Base-by-base conservation (phyloP, 2,329 filamentous ascomycete species). In the Aspergillus versicolor region DNA sequence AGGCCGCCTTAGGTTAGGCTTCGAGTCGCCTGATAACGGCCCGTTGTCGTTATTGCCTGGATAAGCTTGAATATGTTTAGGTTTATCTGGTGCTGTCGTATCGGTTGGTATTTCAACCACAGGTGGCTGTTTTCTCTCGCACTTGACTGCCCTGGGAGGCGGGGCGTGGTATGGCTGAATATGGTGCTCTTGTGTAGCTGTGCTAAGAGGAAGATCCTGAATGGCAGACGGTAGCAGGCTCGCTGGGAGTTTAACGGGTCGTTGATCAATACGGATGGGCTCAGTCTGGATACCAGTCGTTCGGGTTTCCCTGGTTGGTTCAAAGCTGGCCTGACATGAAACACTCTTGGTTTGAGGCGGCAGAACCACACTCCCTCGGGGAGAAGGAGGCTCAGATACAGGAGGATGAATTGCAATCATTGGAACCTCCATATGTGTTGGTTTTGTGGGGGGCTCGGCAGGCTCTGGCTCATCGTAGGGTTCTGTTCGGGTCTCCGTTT, bases 361-460 rank as follows among this genome's bases (percentile, higher is more conserved):
- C 30, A 96, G 87, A 54, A 96, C 84, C 5, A 87, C 82, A 51
- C 88, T 87, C 63, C 88, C 85, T 47, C 83, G 84, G 2, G 91
- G 91, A 2, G 91, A 92, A 4, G 87, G 81, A n/a, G 93, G 92
- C 47, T 89, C 85, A 54, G 91, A 96, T 3, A 83, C 86, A 0
- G 94, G 93, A 32, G 94, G 94, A 65, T 96, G 90, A 51, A 99
- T 91, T 55, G 91, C 89, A 69, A 99, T 99, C 66, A 88, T 90
- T 0, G 93, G 93, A 60, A 97, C 89, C 4, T 81, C 85, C 74
- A 63, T 57, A 45, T 65, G 11, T 34, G 52, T 22, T 41, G 64
- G 54, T 11, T 57, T 43, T 17, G 50, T 57, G 34, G 60, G 58
- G 34, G 61, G 57, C 3, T 55, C 61, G 6, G 54, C 61, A 37